Evolutionary conservation across 495 filamentous ascomycete genomes (phyloP), one percentile per base, ranked within the genome.

Genomic region (Hypomontagnella monticulosa): DNA sequence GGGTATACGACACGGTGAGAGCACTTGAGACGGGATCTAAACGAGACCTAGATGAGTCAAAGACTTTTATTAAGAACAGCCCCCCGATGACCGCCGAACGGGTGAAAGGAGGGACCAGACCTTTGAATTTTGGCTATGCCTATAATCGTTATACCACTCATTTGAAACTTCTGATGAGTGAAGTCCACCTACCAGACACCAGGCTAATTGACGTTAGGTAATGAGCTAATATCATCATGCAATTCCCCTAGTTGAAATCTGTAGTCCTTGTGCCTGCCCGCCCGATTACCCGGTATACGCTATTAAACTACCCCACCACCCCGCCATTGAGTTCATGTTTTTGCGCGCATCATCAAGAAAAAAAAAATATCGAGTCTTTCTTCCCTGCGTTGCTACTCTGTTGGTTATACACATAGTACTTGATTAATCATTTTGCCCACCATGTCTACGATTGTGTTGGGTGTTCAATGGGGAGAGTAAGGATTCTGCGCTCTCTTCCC

Each of bases 401-500:
- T 51, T 30, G 23, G 42, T 36, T 12, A 5, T 53, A 48, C 20
- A 42, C 16, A 42, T 0, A 23, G 16, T 48, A 36, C 37, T 12
- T 16, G 3, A 5, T 51, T 19, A 32, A 38, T 3, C 48, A 65
- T 10, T 30, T 47, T 34, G 38, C 51, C 43, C 51, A 11, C 19
- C 57, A 66, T 66, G 63, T 57, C 63, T 55, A 66, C 63, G 32
- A 61, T 66, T 4, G 57, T 66, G 27, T 60, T 66, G 33, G 63
- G 63, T 40, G 63, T 66, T 42, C 63, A 66, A 47, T 66, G 63
- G 63, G 63, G 63, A 66, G 63, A 66, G 63, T 66, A 66, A 66
- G 63, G 38, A 18, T 46, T 36, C 34, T 46, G 11, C 2, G 2
- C 20, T 27, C 30, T 5, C 47, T 11, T 30, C 4, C 37, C 6